Evolutionary conservation across 2,329 filamentous ascomycete genomes (phyloP), one percentile per base, ranked within the genome.

Genomic region (Chalaropsis ovoidea): DNA sequence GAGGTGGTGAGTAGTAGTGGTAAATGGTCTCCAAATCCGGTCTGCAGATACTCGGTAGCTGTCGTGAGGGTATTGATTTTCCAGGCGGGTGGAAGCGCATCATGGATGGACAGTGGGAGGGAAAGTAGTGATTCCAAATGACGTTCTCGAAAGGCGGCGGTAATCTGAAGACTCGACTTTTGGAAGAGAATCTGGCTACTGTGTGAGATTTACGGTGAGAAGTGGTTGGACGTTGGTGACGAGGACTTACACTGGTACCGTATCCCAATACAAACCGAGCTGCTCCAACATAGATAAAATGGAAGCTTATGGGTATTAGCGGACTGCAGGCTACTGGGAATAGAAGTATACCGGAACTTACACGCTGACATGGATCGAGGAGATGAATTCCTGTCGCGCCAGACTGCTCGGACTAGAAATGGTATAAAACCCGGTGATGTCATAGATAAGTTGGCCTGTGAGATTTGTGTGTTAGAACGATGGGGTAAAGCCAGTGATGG

Each of bases 21-120:
- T 4, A 83, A 72, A 64, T 79, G 78, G 68, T 82, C 80, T 0
- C 80, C 82, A n/a, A 82, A 78, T 19, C 79, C 80, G 31, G 80
- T 73, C 66, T 83, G 81, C 11, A 83, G 76, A 0, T 77, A 77
- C 68, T 82, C 82, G 41, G 80, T 77, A 0, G 78, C 78, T 0
- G 77, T 77, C 0, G 80, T 82, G 69, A 83, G 81, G 0, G 79
- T 77, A 49, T 77, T 78, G 0, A 78, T 77, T n/a, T 81, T 78
- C 17, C 77, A 76, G 17, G 80, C 80, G 0, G 79, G 72, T 1
- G 80, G 79, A 27, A 81, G 72, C 19, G 77, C 75, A 65, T 81
- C 81, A 17, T 83, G 73, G 8, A 75, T 76, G 67, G 76, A 77
- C 61, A 82, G 75, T 0, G 79, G 78, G 52, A 80, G 80, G 1